Evolutionary conservation across 1,284 basidiomycete species (phyloP).

Genomic region (Tylopilus orsonianus): DNA sequence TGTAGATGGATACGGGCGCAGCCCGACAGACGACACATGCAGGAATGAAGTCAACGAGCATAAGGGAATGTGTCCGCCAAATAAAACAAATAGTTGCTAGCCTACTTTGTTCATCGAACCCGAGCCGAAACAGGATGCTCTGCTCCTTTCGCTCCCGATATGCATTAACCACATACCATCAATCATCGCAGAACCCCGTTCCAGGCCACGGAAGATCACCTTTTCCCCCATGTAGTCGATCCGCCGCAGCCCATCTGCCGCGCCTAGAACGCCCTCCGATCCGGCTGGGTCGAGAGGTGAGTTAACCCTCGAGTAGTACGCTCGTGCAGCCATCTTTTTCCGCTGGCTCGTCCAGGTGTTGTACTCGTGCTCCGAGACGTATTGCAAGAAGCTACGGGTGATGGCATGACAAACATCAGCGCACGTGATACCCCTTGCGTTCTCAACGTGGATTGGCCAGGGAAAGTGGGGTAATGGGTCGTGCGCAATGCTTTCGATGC

Average conservation of each 20-base stretch:
- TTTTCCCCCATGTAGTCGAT: constrained; percentile 53
- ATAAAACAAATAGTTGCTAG: too few relatives aligned
- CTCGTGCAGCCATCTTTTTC: constrained; percentile 35
- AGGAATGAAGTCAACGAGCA: too few relatives aligned
- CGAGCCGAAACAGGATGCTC: background rate
- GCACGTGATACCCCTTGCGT: constrained; percentile 47
- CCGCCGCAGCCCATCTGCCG: constrained; percentile 42
- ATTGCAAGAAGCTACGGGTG: constrained; percentile 44
- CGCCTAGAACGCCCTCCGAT: background rate
- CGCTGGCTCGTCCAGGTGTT: constrained; percentile 37
- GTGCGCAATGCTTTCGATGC: constrained; percentile 50
- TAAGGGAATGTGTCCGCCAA: too few relatives aligned
- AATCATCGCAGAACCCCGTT: constrained; percentile 43
- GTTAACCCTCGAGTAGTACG: constrained; percentile 36
- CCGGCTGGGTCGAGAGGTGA: constrained; percentile 6
- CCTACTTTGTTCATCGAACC: too few relatives aligned
- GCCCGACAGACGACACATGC: too few relatives aligned
- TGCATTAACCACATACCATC: constrained; percentile 51
- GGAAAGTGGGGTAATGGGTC: constrained; percentile 45
- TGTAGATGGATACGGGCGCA: too few relatives aligned
- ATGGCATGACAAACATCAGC: constrained; percentile 51
- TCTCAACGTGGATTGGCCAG: constrained; percentile 54
- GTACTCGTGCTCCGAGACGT: constrained; percentile 43
- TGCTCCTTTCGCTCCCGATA: background rate
- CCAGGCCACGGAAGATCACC: constrained; percentile 53